Percentiles rank a stretch among this genome's conserved stretches.
phyloP scores from a whole-genome alignment of 2,329 filamentous ascomycete genomes.

The Didymosphaeria variabile region DNA sequence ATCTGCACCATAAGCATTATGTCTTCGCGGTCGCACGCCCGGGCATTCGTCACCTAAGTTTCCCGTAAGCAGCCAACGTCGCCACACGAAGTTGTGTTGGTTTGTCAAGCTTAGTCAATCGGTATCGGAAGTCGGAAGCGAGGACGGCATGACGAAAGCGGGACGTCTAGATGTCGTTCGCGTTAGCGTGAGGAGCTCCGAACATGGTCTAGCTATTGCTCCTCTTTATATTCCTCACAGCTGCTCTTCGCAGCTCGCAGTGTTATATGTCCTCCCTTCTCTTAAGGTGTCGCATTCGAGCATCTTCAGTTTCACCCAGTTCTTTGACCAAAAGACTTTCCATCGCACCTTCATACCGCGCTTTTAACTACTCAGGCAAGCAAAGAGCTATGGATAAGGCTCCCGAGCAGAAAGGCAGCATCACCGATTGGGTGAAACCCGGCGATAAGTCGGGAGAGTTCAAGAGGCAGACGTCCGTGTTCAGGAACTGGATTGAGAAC shows the following conservation, averaged over 20 bases:
- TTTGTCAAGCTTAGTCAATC: constrained; percentile 26
- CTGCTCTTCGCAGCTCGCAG: neutral
- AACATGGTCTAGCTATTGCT: neutral
- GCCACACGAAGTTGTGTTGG: neutral
- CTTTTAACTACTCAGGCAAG: neutral
- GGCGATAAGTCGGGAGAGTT: constrained; percentile 87
- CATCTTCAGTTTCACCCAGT: neutral
- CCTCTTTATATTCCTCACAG: neutral
- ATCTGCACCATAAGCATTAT: neutral
- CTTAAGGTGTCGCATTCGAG: constrained; percentile 5
- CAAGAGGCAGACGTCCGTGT: constrained; percentile 85
- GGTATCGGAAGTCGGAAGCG: constrained; percentile 3
- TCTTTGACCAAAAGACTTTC: neutral
- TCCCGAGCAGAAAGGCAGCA: constrained; percentile 48
- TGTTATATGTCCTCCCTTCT: constrained; percentile 13
- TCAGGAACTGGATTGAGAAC: constrained; percentile 81
- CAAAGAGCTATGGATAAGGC: constrained; percentile 32
- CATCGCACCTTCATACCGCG: neutral
- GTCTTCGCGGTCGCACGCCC: neutral
- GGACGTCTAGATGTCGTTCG: constrained; percentile 12
- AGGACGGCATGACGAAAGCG: constrained; percentile 23
- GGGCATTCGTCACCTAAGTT: neutral
- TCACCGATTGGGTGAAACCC: constrained; percentile 85
- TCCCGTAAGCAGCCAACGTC: neutral
- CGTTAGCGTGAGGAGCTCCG: constrained; percentile 16